Conservation (phyloP, 768 basidiomycete species). For the Mycena filopes region DNA sequence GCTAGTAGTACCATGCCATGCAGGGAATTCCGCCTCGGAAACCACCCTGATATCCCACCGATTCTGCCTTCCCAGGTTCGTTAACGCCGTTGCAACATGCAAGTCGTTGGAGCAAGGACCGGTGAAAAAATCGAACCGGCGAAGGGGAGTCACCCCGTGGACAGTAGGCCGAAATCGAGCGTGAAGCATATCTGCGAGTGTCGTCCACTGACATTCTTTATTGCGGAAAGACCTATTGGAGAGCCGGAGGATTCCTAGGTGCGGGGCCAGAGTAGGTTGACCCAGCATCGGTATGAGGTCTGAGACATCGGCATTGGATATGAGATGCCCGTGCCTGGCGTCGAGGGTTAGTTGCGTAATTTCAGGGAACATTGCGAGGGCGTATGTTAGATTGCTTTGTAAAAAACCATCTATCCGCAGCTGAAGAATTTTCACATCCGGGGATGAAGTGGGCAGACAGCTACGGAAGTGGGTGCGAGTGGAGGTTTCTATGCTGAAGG, state of each 20-base stretch:
- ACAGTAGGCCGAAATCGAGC: slow-evolving; percentile 9
- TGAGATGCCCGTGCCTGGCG: neutral
- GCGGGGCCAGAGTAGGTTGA: neutral
- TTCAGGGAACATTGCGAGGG: slow-evolving; percentile 6
- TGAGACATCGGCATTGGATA: neutral
- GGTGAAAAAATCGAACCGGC: neutral
- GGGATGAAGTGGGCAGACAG: neutral
- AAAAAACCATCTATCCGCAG: too few relatives aligned
- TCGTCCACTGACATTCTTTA: slow-evolving; percentile 7
- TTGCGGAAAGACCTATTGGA: slow-evolving; percentile 10
- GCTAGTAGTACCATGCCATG: neutral
- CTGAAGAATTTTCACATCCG: slow-evolving; percentile 10
- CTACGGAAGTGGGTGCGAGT: neutral
- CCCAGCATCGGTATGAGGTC: neutral
- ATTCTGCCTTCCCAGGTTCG: neutral
- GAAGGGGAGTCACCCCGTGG: slow-evolving; percentile 1
- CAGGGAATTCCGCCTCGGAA: neutral
- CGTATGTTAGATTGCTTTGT: neutral
- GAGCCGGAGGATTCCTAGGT: slow-evolving; percentile 33
- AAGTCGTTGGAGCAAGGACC: neutral
- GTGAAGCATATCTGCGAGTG: slow-evolving; percentile 3
- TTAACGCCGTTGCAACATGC: neutral
- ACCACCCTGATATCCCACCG: slow-evolving; percentile 14
- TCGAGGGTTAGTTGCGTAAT: slow-evolving; percentile 18
- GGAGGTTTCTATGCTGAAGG: neutral